These are phyloP conservation scores for Phytophthora sojae DNA, from an alignment of 352 stramenopile species.

Conservation along the genomic window DNA sequence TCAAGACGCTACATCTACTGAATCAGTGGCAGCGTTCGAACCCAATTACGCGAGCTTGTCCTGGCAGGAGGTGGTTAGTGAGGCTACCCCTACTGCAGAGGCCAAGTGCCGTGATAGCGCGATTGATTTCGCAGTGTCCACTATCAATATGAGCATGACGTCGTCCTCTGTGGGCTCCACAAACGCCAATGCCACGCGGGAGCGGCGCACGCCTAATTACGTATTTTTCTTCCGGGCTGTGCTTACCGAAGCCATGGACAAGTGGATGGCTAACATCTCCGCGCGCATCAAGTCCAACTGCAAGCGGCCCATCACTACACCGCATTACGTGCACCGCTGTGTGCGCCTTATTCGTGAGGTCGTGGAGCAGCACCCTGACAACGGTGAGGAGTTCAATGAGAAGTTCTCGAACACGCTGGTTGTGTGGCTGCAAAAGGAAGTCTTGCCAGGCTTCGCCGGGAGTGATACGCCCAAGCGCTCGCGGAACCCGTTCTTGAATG, in stretches of 20 bases:
- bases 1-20: constrained; percentile 39
- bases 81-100: constrained; percentile 62
- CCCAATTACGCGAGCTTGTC: constrained; percentile 64
- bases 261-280: constrained; percentile 87
- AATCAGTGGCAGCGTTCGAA: constrained; percentile 55
- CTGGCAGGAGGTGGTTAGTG: constrained; percentile 76
- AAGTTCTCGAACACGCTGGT: constrained; percentile 88
- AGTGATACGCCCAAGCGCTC: constrained; percentile 81
- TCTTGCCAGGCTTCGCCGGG: constrained; percentile 81
- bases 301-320: constrained; percentile 80
- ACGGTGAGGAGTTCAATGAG: constrained; percentile 84
- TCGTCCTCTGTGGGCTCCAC: constrained; percentile 70
- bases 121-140: constrained; percentile 72
- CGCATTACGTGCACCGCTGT: constrained; percentile 86
- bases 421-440: constrained; percentile 89
- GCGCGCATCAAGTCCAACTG: constrained; percentile 72
- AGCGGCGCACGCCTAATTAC: constrained; percentile 84
- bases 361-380: constrained; percentile 84
- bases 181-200: constrained; percentile 78
- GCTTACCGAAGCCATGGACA: constrained; percentile 89
- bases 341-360: constrained; percentile 86
- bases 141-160: constrained; percentile 88
- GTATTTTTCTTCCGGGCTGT: constrained; percentile 88
- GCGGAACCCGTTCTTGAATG: constrained; percentile 84
- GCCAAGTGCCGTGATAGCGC: constrained; percentile 70